These are phyloP conservation scores for Irpex sp. DNA, from an alignment of 1,284 basidiomycete genomes.

Conservation along the genomic window DNA sequence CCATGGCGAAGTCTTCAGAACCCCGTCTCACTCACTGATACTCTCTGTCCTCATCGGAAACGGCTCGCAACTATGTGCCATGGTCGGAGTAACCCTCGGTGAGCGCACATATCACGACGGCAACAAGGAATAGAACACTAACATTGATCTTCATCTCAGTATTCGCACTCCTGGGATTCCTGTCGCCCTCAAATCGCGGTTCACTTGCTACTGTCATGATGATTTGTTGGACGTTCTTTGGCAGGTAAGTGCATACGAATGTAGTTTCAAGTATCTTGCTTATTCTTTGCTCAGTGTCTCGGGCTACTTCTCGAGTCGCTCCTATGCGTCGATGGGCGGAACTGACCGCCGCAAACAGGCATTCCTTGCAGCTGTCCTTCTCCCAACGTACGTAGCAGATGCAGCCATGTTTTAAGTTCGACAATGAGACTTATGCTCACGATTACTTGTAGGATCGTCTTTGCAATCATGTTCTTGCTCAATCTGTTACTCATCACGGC, in stretches of 20 bases:
- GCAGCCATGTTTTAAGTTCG: neutral
- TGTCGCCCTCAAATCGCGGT: slow-evolving; percentile 94
- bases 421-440: neutral
- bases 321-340: slow-evolving; percentile 85
- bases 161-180: slow-evolving; percentile 96
- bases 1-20: slow-evolving; percentile 94
- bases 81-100: slow-evolving; percentile 89
- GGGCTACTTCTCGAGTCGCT: slow-evolving; percentile 86
- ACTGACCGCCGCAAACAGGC: slow-evolving; percentile 79
- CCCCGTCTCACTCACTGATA: slow-evolving; percentile 76
- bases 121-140: neutral
- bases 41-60: slow-evolving; percentile 89
- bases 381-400: slow-evolving; percentile 69
- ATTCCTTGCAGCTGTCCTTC: slow-evolving; percentile 82
- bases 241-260: slow-evolving; percentile 46
- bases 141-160: slow-evolving; percentile 38
- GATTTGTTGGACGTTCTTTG: slow-evolving; percentile 94
- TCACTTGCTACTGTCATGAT: slow-evolving; percentile 96
- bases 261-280: neutral
- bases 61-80: slow-evolving; percentile 85
- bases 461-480: slow-evolving; percentile 79
- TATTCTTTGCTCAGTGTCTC: slow-evolving; percentile 55
- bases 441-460: slow-evolving; percentile 56
- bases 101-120: slow-evolving; percentile 14
- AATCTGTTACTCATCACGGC: slow-evolving; percentile 85